Conservation (phyloP, 176 grass and related monocot genomes). For the Areca catechu region DNA sequence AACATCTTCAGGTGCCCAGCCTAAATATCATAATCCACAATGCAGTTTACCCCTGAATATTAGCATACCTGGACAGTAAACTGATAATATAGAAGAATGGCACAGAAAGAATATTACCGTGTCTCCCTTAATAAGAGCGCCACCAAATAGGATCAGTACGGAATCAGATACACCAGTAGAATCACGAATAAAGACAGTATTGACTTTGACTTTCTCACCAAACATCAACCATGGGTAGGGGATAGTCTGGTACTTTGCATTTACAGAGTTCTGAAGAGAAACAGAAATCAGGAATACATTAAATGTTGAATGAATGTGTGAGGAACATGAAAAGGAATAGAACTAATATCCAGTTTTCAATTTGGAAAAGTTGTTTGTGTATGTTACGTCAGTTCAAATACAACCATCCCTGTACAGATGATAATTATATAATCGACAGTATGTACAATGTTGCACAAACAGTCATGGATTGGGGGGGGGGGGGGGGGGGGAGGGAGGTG, state of each 20-base stretch:
- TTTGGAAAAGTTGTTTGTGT: too few relatives aligned
- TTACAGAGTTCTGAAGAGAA: constrained; percentile 72
- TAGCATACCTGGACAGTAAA: too few relatives aligned
- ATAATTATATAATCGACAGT: too few relatives aligned
- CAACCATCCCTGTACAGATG: too few relatives aligned
- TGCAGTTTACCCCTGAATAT: too few relatives aligned
- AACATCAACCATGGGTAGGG: constrained; percentile 94
- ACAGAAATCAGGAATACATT: constrained; percentile 15
- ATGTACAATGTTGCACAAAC: too few relatives aligned
- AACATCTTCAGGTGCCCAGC: constrained; percentile 94
- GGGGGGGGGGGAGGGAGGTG: too few relatives aligned
- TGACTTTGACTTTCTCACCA: constrained; percentile 93
- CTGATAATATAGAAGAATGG: background rate
- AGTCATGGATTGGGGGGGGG: too few relatives aligned
- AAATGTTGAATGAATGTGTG: background rate
- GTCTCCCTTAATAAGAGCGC: constrained; percentile 53
- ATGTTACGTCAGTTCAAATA: too few relatives aligned
- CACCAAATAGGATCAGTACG: constrained; percentile 84
- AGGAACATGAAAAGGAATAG: too few relatives aligned
- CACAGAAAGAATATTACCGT: constrained; percentile 33
- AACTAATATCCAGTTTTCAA: too few relatives aligned
- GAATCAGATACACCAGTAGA: constrained; percentile 89
- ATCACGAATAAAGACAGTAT: constrained; percentile 86
- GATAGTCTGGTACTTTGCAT: constrained; percentile 86
- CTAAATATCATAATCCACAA: constrained; percentile 29